These are phyloP conservation scores for Daphne laureola DNA, from an alignment of 441 rosid species.

Conservation along the genomic window DNA sequence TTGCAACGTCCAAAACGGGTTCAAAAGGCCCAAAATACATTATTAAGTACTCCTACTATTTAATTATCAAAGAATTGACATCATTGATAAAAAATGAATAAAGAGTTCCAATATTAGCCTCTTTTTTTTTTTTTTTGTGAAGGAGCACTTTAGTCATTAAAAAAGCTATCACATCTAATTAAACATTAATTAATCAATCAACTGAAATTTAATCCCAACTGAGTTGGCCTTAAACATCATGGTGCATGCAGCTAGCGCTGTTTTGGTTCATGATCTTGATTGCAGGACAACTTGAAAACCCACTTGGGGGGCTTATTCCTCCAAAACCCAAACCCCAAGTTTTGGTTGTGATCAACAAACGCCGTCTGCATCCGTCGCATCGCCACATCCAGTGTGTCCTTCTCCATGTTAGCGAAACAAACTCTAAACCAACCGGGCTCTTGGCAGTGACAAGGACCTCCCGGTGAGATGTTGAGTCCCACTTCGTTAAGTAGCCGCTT, in stretches of 20 bases:
- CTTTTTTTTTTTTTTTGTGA: too few species aligned
- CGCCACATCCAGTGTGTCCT: constrained; percentile 32
- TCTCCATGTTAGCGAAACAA: constrained; percentile 51
- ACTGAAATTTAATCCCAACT: too few species aligned
- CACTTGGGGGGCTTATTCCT: constrained; percentile 29
- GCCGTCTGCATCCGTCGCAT: constrained; percentile 30
- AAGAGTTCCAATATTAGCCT: too few species aligned
- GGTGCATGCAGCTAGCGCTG: constrained; percentile 19
- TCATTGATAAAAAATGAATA: too few species aligned
- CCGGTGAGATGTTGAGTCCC: constrained; percentile 51
- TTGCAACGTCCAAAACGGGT: too few species aligned
- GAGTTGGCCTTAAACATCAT: too few species aligned
- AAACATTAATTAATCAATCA: too few species aligned
- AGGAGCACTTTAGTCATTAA: too few species aligned
- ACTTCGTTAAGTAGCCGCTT: constrained; percentile 34
- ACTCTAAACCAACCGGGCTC: constrained; percentile 68
- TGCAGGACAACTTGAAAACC: constrained; percentile 28
- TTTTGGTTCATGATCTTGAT: constrained; percentile 18
- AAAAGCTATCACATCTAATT: too few species aligned
- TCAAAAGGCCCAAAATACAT: too few species aligned
- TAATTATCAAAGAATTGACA: too few species aligned
- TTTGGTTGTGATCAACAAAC: constrained; percentile 15
- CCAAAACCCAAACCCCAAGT: constrained; percentile 18
- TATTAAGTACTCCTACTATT: too few species aligned
- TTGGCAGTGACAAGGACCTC: constrained; percentile 46